phyloP scores from a whole-genome alignment of 2,329 filamentous ascomycete genomes.

The Remersonia thermophila region DNA sequence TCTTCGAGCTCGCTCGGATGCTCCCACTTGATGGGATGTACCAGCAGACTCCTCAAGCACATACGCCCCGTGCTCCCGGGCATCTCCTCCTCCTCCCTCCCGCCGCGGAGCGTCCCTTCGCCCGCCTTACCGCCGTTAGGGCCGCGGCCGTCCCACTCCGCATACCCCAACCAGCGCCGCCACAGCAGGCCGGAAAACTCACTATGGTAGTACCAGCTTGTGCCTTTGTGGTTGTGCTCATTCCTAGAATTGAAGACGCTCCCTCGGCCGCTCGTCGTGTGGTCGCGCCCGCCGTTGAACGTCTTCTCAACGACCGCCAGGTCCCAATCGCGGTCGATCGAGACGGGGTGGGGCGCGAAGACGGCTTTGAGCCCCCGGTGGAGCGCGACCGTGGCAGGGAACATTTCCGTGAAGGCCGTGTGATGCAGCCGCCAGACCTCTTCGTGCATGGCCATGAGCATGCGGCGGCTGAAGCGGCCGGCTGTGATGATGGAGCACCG shows the following conservation, averaged over 20 bases:
- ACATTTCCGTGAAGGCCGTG: constrained; percentile 73
- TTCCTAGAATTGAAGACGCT: constrained; percentile 56
- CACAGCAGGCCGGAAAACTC: constrained; percentile 68
- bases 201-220: constrained; percentile 76
- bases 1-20: constrained; percentile 31
- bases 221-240: constrained; percentile 73
- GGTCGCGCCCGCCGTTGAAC: constrained; percentile 66
- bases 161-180: constrained; percentile 60
- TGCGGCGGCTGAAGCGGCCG: constrained; percentile 51
- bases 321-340: constrained; percentile 63
- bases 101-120: constrained; percentile 36
- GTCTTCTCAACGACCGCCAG: constrained; percentile 57
- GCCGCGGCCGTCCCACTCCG: constrained; percentile 39
- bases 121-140: constrained; percentile 36
- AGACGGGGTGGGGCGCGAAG: constrained; percentile 72
- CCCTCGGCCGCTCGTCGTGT: constrained; percentile 50
- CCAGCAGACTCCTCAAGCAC: constrained; percentile 66
- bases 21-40: constrained; percentile 70
- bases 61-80: constrained; percentile 47
- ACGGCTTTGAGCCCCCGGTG: constrained; percentile 70
- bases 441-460: constrained; percentile 62
- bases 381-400: constrained; percentile 55
- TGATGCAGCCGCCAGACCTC: constrained; percentile 56
- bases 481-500: constrained; percentile 62
- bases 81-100: constrained; percentile 37